phyloP scores from a whole-genome alignment of 345 rosid genomes.

The Crucihimalaya himalaica region DNA sequence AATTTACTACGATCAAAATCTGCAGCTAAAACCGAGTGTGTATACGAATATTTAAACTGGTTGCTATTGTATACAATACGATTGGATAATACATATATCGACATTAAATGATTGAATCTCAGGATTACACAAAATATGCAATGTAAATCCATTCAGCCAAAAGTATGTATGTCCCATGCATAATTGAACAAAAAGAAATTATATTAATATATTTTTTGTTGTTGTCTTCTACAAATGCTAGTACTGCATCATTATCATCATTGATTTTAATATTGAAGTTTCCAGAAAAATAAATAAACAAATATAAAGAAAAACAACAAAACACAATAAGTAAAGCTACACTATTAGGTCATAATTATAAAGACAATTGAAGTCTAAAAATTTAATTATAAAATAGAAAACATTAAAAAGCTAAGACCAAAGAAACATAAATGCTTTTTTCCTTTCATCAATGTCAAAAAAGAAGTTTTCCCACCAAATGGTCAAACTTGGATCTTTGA shows the following conservation, averaged over 20 bases:
- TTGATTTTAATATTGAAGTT: conserved; percentile 34
- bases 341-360: conserved; percentile 32
- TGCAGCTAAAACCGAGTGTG: neutral
- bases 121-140: conserved; percentile 22
- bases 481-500: conserved; percentile 44
- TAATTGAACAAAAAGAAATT: conserved; percentile 40
- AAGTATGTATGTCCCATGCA: conserved; percentile 42
- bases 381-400: conserved; percentile 5
- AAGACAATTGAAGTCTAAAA: conserved; percentile 19
- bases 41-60: neutral
- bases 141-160: conserved; percentile 30
- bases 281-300: neutral
- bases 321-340: conserved; percentile 42
- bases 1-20: neutral
- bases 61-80: neutral
- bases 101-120: conserved; percentile 1
- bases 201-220: conserved; percentile 25
- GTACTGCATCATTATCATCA: conserved; percentile 39
- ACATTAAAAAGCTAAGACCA: conserved; percentile 28
- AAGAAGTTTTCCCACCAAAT: conserved; percentile 39
- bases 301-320: conserved; percentile 12
- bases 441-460: conserved; percentile 39
- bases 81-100: neutral
- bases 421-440: conserved; percentile 40
- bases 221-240: conserved; percentile 35